Evolutionary conservation across 2,329 filamentous ascomycete genomes (phyloP).

Genomic region (Hortaea sp.): DNA sequence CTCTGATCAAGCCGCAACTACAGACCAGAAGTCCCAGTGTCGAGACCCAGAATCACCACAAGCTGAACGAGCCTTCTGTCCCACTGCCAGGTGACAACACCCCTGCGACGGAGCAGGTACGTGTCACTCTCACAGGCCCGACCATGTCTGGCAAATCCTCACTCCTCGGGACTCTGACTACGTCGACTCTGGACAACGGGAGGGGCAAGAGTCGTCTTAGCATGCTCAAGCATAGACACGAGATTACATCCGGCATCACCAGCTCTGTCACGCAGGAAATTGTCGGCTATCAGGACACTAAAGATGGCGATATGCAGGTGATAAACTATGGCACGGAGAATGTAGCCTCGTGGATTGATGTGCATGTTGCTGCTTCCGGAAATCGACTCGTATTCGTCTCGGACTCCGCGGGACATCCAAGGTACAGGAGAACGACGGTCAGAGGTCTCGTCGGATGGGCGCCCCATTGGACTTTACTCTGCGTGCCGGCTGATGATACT

Average conservation of each 20-base stretch:
- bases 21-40: conserved; percentile 8
- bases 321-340: conserved; percentile 82
- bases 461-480: conserved; percentile 85
- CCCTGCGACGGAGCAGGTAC: conserved; percentile 56
- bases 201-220: conserved; percentile 81
- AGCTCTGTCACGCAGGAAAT: conserved; percentile 92
- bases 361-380: conserved; percentile 65
- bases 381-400: conserved; percentile 78
- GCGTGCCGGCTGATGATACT: conserved; percentile 69
- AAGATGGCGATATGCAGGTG: conserved; percentile 33
- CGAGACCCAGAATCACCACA: conserved; percentile 2
- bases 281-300: conserved; percentile 58
- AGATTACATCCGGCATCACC: conserved; percentile 82
- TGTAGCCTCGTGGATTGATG: conserved; percentile 87
- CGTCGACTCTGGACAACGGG: conserved; percentile 81
- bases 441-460: conserved; percentile 90
- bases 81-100: neutral
- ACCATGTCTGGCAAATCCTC: conserved; percentile 91
- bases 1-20: conserved; percentile 65
- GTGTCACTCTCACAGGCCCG: conserved; percentile 77
- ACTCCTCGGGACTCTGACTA: conserved; percentile 76
- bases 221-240: conserved; percentile 83
- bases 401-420: conserved; percentile 83
- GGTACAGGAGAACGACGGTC: conserved; percentile 80
- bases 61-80: neutral